Base-by-base conservation (phyloP, 306 rosid species). In the Prunus mume region DNA sequence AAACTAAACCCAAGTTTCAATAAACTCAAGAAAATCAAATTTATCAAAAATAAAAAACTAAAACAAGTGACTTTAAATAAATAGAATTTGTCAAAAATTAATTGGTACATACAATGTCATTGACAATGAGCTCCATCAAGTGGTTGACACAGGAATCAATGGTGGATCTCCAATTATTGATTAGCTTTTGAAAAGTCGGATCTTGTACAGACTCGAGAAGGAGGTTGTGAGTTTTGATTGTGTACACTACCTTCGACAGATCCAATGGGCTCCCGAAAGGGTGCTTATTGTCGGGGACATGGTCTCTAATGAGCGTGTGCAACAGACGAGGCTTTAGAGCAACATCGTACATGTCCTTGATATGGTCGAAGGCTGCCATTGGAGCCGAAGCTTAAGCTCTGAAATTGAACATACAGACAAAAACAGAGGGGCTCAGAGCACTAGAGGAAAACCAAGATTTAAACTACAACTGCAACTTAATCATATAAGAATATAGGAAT, bases 251-350 rank as follows among this genome's bases (percentile, higher is more conserved):
- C 69, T 72, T 72, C 2, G 91, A 86, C 28, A 95, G 82, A n/a
- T 86, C 78, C 0, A 86, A 81, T 7, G 87, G 84, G 76, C 78
- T 78, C 18, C 71, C 60, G 45, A 86, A 88, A 1, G 87, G 75
- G 18, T 66, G 78, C 3, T 81, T 83, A 4, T 71, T 72, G 38
- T 85, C 86, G 1, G 96, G 97, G 24, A 92, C 47, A 11, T 85
- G 78, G 60, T 89, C 91, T 60, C 82, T 81, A 65, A 86, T 64
- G 41, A 95, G 85, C 43, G 82, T 71, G 3, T 60, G 82, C 65
- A 95, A 88, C 84, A 90, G 67, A 17, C 97, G 89, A 15, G 97
- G 97, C 69, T 84, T 90, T 74, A 92, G 69, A 2, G 91, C 86
- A 43, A 78, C 87, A 61, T 95, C 96, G 75, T 92, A 65, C 96